Conservation (phyloP, 768 basidiomycete species). For the Leccinum olivaceopallidum region DNA sequence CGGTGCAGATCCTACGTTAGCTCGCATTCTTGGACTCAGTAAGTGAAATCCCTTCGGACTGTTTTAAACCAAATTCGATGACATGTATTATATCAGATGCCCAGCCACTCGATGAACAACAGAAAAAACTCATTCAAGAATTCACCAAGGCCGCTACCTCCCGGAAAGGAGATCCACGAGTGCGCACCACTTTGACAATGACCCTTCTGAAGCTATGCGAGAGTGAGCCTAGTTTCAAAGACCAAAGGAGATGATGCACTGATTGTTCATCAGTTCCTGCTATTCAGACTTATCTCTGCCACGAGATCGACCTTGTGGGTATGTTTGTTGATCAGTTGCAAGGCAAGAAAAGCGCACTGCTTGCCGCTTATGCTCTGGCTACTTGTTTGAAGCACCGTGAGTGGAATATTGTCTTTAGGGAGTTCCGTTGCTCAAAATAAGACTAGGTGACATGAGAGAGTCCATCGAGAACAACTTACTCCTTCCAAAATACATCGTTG, state of each 20-base stretch:
- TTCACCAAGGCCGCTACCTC: too few species aligned
- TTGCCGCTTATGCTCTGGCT: conserved; percentile 23
- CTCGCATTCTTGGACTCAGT: too few species aligned
- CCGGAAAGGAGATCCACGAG: too few species aligned
- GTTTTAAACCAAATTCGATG: too few species aligned
- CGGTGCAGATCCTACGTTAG: too few species aligned
- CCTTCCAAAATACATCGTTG: conserved; percentile 13
- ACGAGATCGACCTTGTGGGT: conserved; percentile 3
- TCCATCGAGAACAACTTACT: conserved; percentile 1
- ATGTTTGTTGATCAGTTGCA: conserved; percentile 20
- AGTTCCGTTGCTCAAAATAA: background rate
- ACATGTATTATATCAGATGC: too few species aligned
- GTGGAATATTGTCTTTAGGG: background rate
- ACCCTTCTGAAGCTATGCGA: too few species aligned
- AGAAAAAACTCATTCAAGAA: too few species aligned
- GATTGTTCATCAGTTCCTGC: conserved; percentile 5
- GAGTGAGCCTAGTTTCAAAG: too few species aligned
- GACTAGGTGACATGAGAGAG: conserved; percentile 16
- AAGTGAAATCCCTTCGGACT: too few species aligned
- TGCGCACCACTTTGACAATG: too few species aligned
- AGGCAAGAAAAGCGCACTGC: conserved; percentile 15
- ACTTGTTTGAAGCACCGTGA: conserved; percentile 19
- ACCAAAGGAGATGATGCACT: background rate
- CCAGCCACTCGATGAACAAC: too few species aligned
- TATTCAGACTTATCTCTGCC: conserved; percentile 2